A percentile compares a stretch with the other conserved stretches of the same genome.
Conservation (phyloP, 331 rosid genomes). For the Malus hybrid region DNA sequence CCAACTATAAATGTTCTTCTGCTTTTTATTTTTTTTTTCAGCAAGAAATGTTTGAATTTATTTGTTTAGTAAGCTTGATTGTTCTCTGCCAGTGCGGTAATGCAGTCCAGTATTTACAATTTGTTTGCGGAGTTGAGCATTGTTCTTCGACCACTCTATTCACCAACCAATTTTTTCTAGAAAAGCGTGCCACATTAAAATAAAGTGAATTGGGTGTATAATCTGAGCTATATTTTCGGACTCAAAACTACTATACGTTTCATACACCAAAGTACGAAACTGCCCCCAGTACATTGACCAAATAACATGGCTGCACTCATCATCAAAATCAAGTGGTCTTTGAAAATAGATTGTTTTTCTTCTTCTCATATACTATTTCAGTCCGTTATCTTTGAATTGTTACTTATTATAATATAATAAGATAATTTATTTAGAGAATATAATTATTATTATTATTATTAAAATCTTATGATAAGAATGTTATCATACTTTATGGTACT, state of each 20-base stretch:
- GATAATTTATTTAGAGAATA: no score
- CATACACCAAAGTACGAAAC: background rate
- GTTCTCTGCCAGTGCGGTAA: no score
- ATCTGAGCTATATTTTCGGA: background rate
- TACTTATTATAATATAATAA: no score
- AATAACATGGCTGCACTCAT: background rate
- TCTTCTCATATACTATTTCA: background rate
- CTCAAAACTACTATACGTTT: background rate
- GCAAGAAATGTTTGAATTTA: background rate
- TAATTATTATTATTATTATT: no score
- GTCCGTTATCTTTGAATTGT: background rate
- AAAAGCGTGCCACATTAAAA: conserved; percentile 3
- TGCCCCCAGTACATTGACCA: background rate
- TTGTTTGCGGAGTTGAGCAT: background rate
- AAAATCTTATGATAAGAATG: no score
- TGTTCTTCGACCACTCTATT: background rate
- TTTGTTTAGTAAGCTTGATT: background rate
- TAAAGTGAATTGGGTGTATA: background rate
- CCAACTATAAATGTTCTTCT: no score
- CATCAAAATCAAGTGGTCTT: background rate
- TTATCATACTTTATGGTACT: no score
- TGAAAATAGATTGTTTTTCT: background rate
- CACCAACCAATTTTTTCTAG: background rate
- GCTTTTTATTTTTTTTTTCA: background rate
- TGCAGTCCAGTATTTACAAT: no score